These are phyloP conservation scores for Hygrophoropsis aurantiaca DNA, from an alignment of 768 basidiomycete genomes.

Conservation along the genomic window DNA sequence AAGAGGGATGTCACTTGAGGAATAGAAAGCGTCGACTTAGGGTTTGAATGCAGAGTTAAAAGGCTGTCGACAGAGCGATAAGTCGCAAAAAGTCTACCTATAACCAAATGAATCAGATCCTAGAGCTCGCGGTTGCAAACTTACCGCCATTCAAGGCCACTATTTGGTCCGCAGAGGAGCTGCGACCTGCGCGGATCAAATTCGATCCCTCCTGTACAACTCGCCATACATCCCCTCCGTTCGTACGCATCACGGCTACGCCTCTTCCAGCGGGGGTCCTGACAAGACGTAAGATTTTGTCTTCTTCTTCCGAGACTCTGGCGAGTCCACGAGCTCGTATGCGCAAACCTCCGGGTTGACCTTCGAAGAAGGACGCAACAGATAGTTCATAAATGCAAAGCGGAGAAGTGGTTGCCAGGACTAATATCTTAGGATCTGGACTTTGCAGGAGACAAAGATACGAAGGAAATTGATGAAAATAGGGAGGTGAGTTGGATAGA, in stretches of 20 bases:
- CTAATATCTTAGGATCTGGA: conserved; percentile 42
- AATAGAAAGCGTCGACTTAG: conserved; percentile 41
- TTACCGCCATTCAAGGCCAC: conserved; percentile 71
- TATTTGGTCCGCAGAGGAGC: conserved; percentile 60
- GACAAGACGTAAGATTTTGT: conserved; percentile 59
- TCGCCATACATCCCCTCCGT: conserved; percentile 67
- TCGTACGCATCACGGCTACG: conserved; percentile 60
- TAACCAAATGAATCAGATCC: conserved; percentile 5
- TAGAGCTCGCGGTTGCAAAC: conserved; percentile 9
- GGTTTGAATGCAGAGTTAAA: conserved; percentile 55
- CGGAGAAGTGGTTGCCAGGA: conserved; percentile 67
- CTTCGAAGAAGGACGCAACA: conserved; percentile 63
- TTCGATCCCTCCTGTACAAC: conserved; percentile 46
- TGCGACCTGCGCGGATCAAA: conserved; percentile 48
- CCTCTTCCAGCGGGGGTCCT: conserved; percentile 80
- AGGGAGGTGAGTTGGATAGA: conserved; percentile 61
- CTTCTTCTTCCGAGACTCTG: conserved; percentile 45
- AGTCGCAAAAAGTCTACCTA: conserved; percentile 58
- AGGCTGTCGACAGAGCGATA: conserved; percentile 48
- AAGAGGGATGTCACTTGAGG: conserved; percentile 62
- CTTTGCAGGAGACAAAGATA: conserved; percentile 56
- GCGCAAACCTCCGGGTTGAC: conserved; percentile 49
- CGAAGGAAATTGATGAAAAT: conserved; percentile 46
- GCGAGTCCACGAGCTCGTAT: conserved; percentile 41
- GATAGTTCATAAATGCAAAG: conserved; percentile 60